phyloP scores from a whole-genome alignment of 2,329 filamentous ascomycete species.

The Emergomyces orientalis region DNA sequence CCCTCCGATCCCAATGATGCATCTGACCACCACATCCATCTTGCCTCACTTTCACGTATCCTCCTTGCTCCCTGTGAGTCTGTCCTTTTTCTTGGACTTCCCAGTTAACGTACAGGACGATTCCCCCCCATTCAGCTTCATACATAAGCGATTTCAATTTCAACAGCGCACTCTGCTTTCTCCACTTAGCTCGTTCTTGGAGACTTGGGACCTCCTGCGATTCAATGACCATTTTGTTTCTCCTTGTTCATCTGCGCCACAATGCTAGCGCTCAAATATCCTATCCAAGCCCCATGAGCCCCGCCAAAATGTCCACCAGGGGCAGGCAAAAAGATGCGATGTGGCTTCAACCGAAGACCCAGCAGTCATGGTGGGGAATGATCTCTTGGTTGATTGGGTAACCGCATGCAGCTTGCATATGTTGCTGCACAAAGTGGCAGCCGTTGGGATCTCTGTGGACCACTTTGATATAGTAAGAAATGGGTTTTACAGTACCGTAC shows the following conservation, averaged over 20 bases:
- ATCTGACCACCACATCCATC: background rate
- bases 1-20: background rate
- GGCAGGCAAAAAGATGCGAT: background rate
- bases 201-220: background rate
- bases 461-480: background rate
- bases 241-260: background rate
- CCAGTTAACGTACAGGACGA: background rate
- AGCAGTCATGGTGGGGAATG: background rate
- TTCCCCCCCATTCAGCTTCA: background rate
- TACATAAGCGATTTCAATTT: background rate
- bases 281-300: background rate
- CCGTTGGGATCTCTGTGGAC: background rate
- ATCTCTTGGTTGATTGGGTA: background rate
- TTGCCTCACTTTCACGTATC: background rate
- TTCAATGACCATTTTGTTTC: background rate
- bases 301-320: background rate
- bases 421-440: background rate
- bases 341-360: background rate
- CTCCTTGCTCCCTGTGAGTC: background rate
- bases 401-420: background rate
- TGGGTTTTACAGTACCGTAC: background rate
- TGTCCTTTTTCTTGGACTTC: background rate
- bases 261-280: background rate
- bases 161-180: background rate
- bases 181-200: background rate